Evolutionary conservation across 2,329 filamentous ascomycete genomes (phyloP).

Genomic region (Fusarium verticillioides): DNA sequence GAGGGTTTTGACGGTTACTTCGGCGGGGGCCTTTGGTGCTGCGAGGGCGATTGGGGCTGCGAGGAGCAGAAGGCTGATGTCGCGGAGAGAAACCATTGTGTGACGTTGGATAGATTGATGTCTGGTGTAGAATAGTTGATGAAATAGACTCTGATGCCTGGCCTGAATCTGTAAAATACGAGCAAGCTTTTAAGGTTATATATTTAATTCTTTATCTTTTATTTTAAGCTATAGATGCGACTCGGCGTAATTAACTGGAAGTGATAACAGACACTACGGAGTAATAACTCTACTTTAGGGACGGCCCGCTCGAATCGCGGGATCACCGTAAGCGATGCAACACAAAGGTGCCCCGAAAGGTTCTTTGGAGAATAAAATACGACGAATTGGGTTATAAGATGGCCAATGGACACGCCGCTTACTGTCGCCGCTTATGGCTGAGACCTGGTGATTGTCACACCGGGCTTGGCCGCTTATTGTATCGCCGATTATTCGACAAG

Average conservation of each 20-base stretch:
- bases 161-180: rapidly evolving
- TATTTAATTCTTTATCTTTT: rapidly evolving
- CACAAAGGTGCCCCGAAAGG: background rate
- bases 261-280: background rate
- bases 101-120: background rate
- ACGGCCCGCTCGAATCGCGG: background rate
- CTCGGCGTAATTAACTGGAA: too few species aligned
- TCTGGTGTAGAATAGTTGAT: background rate
- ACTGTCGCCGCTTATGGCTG: background rate
- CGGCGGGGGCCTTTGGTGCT: background rate
- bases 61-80: background rate
- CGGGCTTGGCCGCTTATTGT: background rate
- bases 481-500: background rate
- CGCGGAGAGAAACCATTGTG: background rate
- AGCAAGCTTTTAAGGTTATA: rapidly evolving
- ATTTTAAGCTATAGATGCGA: too few species aligned
- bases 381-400: rapidly evolving
- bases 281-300: background rate
- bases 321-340: background rate
- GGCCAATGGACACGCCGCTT: background rate
- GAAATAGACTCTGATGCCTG: background rate
- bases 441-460: background rate
- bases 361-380: rapidly evolving
- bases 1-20: background rate
- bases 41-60: background rate